These are phyloP conservation scores for Pyricularia sp. DNA, from an alignment of 2,329 filamentous ascomycete genomes.

Conservation along the genomic window DNA sequence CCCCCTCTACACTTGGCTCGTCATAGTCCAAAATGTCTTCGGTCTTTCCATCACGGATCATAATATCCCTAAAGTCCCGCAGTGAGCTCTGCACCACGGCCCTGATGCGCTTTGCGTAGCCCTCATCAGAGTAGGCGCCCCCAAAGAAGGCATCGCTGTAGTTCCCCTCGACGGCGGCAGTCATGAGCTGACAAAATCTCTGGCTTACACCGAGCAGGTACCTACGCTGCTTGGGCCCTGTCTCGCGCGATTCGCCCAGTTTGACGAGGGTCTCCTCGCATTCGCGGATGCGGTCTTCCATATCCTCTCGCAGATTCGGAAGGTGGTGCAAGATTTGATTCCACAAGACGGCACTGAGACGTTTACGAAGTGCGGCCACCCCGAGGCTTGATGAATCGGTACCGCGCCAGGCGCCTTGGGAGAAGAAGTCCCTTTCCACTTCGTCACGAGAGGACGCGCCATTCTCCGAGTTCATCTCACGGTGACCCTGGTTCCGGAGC, in stretches of 20 bases:
- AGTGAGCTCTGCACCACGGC: slow-evolving; percentile 43
- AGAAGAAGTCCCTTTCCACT: slow-evolving; percentile 33
- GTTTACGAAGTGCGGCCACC: slow-evolving; percentile 32
- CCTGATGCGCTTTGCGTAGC: slow-evolving; percentile 36
- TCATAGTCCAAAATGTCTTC: slow-evolving; percentile 20
- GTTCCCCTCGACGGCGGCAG: slow-evolving; percentile 17
- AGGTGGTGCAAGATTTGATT: slow-evolving; percentile 36
- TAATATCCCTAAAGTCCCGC: slow-evolving; percentile 32
- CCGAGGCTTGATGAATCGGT: slow-evolving; percentile 30
- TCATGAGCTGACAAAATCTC: slow-evolving; percentile 15
- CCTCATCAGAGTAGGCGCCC: slow-evolving; percentile 11
- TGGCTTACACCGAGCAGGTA: slow-evolving; percentile 20
- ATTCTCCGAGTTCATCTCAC: slow-evolving; percentile 20
- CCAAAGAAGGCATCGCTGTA: slow-evolving; percentile 18
- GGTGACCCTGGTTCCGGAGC: slow-evolving; percentile 33
- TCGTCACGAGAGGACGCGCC: slow-evolving; percentile 24
- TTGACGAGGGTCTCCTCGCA: slow-evolving; percentile 28
- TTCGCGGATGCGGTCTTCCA: slow-evolving; percentile 23
- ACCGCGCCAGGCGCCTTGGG: slow-evolving; percentile 25
- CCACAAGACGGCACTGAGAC: slow-evolving; percentile 41
- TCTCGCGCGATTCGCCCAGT: slow-evolving; percentile 19
- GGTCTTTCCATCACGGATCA: slow-evolving; percentile 31
- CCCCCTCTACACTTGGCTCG: neutral
- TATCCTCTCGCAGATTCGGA: slow-evolving; percentile 32
- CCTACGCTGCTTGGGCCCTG: slow-evolving; percentile 13